phyloP scores from a whole-genome alignment of 345 rosid species.

The Schrenkiella parvula region DNA sequence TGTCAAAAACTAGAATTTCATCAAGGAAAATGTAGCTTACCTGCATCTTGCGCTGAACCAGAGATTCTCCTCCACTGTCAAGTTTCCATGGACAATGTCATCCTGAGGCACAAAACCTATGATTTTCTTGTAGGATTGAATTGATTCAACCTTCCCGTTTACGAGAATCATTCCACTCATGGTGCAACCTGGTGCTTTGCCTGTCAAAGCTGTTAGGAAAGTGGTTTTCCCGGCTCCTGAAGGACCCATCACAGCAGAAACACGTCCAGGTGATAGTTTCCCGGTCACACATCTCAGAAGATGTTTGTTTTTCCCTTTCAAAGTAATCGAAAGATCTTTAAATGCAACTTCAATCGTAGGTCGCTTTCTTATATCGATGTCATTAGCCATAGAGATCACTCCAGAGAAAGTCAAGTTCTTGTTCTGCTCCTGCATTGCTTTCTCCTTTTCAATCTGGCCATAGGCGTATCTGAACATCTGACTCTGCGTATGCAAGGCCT shows the following conservation, averaged over 20 bases:
- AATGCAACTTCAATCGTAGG: slow-evolving; percentile 76
- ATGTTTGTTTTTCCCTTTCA: slow-evolving; percentile 78
- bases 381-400: slow-evolving; percentile 77
- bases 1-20: not conserved
- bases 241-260: slow-evolving; percentile 98
- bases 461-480: slow-evolving; percentile 96
- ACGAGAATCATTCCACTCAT: slow-evolving; percentile 71
- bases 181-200: slow-evolving; percentile 76
- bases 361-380: slow-evolving; percentile 64
- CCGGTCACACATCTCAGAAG: slow-evolving; percentile 88
- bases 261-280: slow-evolving; percentile 80
- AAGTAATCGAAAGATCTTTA: slow-evolving; percentile 74
- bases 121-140: slow-evolving; percentile 81
- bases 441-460: slow-evolving; percentile 89
- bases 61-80: slow-evolving; percentile 93
- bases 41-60: slow-evolving; percentile 99
- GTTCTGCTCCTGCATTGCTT: slow-evolving; percentile 82
- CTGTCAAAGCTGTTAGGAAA: slow-evolving; percentile 88
- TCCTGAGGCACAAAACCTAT: slow-evolving; percentile 98
- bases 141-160: slow-evolving; percentile 79
- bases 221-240: slow-evolving; percentile 99
- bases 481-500: slow-evolving; percentile 81
- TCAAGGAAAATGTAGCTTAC: slow-evolving; percentile 35
- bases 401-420: slow-evolving; percentile 89
- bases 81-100: slow-evolving; percentile 98